Conservation (phyloP, 2,329 filamentous ascomycete species). For the Xenoacremonium recifei region DNA sequence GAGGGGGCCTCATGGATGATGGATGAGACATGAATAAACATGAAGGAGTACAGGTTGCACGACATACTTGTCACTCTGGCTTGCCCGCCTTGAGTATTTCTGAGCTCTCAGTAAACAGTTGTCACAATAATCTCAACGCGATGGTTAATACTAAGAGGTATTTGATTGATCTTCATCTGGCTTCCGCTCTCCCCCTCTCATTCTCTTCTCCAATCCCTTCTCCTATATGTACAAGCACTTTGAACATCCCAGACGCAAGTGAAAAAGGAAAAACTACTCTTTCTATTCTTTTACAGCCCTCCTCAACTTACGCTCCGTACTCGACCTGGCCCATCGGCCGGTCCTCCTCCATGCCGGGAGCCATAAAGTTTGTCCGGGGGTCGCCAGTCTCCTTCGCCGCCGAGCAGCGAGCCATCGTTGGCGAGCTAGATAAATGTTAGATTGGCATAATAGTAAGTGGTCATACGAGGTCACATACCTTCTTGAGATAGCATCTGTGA, state of each 20-base stretch:
- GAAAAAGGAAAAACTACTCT: constrained; percentile 31
- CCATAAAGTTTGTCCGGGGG: constrained; percentile 77
- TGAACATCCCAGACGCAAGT: constrained; percentile 27
- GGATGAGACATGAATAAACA: too few relatives aligned
- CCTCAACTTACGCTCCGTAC: constrained; percentile 49
- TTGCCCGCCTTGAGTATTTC: too few relatives aligned
- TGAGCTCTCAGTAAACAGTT: too few relatives aligned
- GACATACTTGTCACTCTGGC: too few relatives aligned
- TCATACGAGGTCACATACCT: constrained; percentile 59
- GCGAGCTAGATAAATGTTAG: constrained; percentile 63
- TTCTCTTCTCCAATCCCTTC: constrained; percentile 20
- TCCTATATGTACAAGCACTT: constrained; percentile 41
- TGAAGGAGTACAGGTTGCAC: too few relatives aligned
- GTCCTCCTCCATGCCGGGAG: constrained; percentile 64
- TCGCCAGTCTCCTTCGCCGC: constrained; percentile 84
- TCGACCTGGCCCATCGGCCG: constrained; percentile 60
- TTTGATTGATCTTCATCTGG: constrained; percentile 32
- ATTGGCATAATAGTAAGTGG: constrained; percentile 13
- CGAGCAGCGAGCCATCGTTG: constrained; percentile 97
- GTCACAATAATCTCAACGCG: too few relatives aligned
- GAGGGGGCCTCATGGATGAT: too few relatives aligned
- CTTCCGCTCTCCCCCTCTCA: too few relatives aligned
- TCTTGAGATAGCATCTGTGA: constrained; percentile 94
- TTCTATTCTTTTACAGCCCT: constrained; percentile 36
- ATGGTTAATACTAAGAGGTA: constrained; percentile 19